These are phyloP conservation scores for Lepiota venenata DNA, from an alignment of 768 basidiomycete genomes.

Conservation along the genomic window DNA sequence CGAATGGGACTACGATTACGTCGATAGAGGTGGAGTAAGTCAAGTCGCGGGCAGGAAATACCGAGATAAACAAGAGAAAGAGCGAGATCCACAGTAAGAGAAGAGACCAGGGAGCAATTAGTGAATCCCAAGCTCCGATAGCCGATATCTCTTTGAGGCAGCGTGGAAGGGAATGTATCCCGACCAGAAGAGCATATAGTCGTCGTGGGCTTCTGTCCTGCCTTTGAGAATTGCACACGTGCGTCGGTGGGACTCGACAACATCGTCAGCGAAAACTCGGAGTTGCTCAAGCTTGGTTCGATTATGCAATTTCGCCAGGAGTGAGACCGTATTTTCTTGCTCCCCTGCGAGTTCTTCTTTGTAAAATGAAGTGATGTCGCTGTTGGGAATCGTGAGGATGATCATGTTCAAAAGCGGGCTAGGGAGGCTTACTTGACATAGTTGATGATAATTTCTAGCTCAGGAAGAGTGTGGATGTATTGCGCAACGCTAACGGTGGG, in stretches of 20 bases:
- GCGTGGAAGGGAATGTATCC: constrained; percentile 11
- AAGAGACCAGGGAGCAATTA: not conserved
- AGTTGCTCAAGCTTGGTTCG: constrained; percentile 25
- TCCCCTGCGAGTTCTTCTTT: constrained; percentile 37
- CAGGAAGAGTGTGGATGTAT: constrained; percentile 12
- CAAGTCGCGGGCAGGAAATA: no score
- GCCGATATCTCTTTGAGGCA: constrained; percentile 10
- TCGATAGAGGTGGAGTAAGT: no score
- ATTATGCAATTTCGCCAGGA: constrained; percentile 21
- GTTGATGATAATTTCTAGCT: constrained; percentile 10
- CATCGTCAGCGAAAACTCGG: constrained; percentile 20
- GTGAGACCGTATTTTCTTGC: constrained; percentile 30
- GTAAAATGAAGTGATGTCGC: constrained; percentile 39
- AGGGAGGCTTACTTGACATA: constrained; percentile 6
- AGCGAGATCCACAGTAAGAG: no score
- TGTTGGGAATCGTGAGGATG: constrained; percentile 9
- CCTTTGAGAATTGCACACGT: constrained; percentile 6
- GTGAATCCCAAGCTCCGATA: constrained; percentile 8
- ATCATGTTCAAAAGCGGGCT: not conserved
- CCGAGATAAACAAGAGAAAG: no score
- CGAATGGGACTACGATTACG: no score
- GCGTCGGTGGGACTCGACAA: constrained; percentile 18
- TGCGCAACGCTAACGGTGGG: constrained; percentile 6
- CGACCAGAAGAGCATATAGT: constrained; percentile 12
- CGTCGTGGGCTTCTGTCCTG: not conserved